Base-by-base conservation (phyloP, 78 protist species). In the Creolimax fragrantissima region DNA sequence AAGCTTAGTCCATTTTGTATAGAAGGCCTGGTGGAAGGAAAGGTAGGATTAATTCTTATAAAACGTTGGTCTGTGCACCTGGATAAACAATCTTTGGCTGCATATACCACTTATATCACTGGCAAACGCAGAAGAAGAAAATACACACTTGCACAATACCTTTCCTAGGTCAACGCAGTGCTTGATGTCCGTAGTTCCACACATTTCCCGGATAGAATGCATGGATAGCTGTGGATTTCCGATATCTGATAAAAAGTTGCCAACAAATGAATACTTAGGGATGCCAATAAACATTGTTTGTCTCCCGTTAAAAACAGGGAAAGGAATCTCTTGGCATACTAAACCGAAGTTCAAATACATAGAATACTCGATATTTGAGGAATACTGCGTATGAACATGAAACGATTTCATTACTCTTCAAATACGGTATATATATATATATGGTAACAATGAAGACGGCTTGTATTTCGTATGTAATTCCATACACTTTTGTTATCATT, bases 171-270 rank as follows among this genome's bases (percentile, higher is more conserved):
- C 7, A 17, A 35, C 2, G 32, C 39, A 35, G 42, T 42, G 5
- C 39, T 3, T 44, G 2, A 93, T 58, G 88, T 95, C 96, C 32
- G 45, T 43, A 6, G 5, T 42, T 4, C 94, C 94, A 44, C 92
- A 3, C 90, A 88, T 58, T 44, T 92, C 96, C 42, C 96, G 94
- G 90, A 97, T 96, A 81, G 95, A 88, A 94, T 98, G 99, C 99
- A 98, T 98, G 85, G 95, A 44, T 37, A 96, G 94, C 95, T 96
- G 97, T 17, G 99, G 97, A 84, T 81, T 95, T 41, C 99, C 99
- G 44, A 98, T 83, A 91, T 98, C 99, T 32, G n/a, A n/a, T n/a
- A n/a, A n/a, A n/a, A n/a, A n/a, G n/a, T n/a, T n/a, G n/a, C n/a
- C n/a, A n/a, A n/a, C n/a, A n/a, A n/a, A n/a, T n/a, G n/a, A n/a